These are phyloP conservation scores for Vitis amurensis DNA, from an alignment of 164 flowering plant genomes.

Conservation along the genomic window DNA sequence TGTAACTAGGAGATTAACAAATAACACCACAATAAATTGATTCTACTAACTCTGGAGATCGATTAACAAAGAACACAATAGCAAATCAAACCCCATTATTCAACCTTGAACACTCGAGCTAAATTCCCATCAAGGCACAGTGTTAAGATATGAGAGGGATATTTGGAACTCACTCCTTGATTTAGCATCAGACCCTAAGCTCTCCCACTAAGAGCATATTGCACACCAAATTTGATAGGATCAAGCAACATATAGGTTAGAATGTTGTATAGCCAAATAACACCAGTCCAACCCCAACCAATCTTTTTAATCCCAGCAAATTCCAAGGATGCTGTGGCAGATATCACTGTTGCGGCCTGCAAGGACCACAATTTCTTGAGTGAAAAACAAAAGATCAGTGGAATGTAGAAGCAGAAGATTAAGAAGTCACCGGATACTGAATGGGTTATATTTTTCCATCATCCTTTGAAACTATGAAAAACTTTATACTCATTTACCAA, in stretches of 20 bases:
- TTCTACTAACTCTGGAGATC: too few species aligned
- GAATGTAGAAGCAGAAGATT: too few species aligned
- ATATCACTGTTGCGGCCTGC: conserved; percentile 44
- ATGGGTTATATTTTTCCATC: background rate
- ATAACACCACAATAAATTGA: too few species aligned
- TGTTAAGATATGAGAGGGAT: too few species aligned
- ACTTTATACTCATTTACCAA: conserved; percentile 24
- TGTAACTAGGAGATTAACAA: too few species aligned
- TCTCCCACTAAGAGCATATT: conserved; percentile 42
- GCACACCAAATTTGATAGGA: conserved; percentile 35
- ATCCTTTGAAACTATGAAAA: background rate
- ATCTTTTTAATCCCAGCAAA: conserved; percentile 39
- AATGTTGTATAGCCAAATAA: conserved; percentile 37
- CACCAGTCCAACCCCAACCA: conserved; percentile 54
- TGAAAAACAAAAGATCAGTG: too few species aligned
- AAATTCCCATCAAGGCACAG: background rate
- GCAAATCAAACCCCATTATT: too few species aligned
- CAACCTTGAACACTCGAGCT: too few species aligned
- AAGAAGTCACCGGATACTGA: too few species aligned
- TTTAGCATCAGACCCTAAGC: conserved; percentile 39
- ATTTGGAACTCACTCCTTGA: conserved; percentile 26
- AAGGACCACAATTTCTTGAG: background rate
- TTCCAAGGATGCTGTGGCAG: conserved; percentile 30
- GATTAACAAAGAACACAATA: too few species aligned
- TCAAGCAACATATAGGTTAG: conserved; percentile 35